Conservation (phyloP, 768 basidiomycete genomes). For the Collybiopsis confluens region DNA sequence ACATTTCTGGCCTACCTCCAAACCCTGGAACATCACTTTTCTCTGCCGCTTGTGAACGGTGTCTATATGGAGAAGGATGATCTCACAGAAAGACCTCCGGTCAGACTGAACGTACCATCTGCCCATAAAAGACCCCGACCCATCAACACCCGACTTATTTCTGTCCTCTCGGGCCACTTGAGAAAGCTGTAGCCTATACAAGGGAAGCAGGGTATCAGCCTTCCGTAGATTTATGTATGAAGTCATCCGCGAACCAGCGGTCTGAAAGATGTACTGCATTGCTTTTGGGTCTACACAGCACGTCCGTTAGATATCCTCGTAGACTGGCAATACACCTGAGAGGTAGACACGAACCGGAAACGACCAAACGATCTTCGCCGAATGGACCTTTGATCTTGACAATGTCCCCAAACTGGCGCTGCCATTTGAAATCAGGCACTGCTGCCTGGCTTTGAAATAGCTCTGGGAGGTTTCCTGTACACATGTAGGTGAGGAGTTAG, state of each 20-base stretch:
- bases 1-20: slow-evolving; percentile 28
- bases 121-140: slow-evolving; percentile 53
- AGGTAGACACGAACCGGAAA: not conserved
- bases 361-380: slow-evolving; percentile 16
- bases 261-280: slow-evolving; percentile 53
- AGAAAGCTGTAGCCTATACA: slow-evolving; percentile 46
- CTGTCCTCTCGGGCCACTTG: slow-evolving; percentile 47
- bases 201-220: no score
- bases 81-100: not conserved
- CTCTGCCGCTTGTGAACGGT: slow-evolving; percentile 52
- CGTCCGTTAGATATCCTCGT: no score
- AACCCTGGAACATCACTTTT: slow-evolving; percentile 55
- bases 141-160: slow-evolving; percentile 45
- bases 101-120: slow-evolving; percentile 35
- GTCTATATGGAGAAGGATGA: slow-evolving; percentile 15
- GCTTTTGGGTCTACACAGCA: slow-evolving; percentile 31
- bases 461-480: slow-evolving; percentile 44
- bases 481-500: not conserved
- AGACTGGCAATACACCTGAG: not conserved
- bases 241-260: slow-evolving; percentile 29
- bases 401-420: slow-evolving; percentile 43
- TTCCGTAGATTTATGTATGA: no score
- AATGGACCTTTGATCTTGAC: slow-evolving; percentile 39
- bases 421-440: slow-evolving; percentile 47
- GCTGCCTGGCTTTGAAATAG: slow-evolving; percentile 49